These are phyloP conservation scores for Globisporangium carolinianum DNA, from an alignment of 352 stramenopile species.

Conservation along the genomic window DNA sequence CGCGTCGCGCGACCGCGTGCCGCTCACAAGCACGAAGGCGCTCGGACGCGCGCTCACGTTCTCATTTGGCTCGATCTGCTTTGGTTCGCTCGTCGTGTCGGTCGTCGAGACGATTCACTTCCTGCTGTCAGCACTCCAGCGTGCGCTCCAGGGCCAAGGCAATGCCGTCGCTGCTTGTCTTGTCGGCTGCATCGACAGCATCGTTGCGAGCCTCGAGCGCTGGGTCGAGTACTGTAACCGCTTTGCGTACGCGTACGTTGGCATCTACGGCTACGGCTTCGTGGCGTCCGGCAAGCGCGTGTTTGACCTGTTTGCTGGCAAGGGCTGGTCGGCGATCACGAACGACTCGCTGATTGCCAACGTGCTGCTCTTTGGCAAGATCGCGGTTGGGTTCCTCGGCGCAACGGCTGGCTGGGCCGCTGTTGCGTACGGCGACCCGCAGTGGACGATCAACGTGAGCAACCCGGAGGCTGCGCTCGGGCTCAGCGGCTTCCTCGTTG, in stretches of 20 bases:
- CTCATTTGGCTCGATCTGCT: slow-evolving; percentile 86
- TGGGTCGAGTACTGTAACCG: slow-evolving; percentile 76
- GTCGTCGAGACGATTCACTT: slow-evolving; percentile 63
- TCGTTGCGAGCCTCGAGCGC: slow-evolving; percentile 49
- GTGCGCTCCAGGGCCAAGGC: slow-evolving; percentile 29
- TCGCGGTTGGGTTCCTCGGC: slow-evolving; percentile 51
- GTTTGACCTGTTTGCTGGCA: slow-evolving; percentile 46
- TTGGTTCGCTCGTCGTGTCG: slow-evolving; percentile 66
- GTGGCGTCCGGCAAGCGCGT: slow-evolving; percentile 34
- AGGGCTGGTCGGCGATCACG: slow-evolving; percentile 54
- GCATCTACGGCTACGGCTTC: slow-evolving; percentile 67
- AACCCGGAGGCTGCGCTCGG: slow-evolving; percentile 39
- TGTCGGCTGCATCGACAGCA: slow-evolving; percentile 37
- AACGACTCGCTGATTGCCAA: slow-evolving; percentile 69
- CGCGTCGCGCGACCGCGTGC: slow-evolving; percentile 31
- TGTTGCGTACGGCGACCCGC: slow-evolving; percentile 26
- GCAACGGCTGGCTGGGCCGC: slow-evolving; percentile 27
- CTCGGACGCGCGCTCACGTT: slow-evolving; percentile 54
- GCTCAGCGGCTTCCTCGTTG: slow-evolving; percentile 39
- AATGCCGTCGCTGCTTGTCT: slow-evolving; percentile 49
- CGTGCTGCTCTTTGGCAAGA: slow-evolving; percentile 49
- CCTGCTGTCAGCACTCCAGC: slow-evolving; percentile 30
- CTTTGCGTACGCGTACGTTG: slow-evolving; percentile 71
- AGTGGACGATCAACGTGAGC: slow-evolving; percentile 39
- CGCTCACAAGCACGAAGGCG: slow-evolving; percentile 36